Evolutionary conservation across 2,329 filamentous ascomycete species (phyloP).

Genomic region (Aureobasidium musti): DNA sequence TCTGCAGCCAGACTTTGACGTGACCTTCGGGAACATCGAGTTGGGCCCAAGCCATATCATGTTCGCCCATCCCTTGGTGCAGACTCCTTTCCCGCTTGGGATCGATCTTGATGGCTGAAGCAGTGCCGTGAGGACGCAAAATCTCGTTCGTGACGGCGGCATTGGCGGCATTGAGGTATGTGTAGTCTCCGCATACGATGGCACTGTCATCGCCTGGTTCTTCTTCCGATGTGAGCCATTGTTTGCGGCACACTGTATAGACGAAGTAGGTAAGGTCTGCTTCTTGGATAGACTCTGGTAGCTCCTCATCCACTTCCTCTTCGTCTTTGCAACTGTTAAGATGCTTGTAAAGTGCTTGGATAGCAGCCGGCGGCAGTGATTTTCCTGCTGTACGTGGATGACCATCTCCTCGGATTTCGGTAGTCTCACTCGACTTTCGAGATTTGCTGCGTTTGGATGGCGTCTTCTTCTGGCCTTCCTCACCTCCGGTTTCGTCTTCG

Average conservation of each 20-base stretch:
- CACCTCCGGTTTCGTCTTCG: background rate
- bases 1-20: slow-evolving; percentile 20
- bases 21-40: slow-evolving; percentile 14
- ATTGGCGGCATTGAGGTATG: slow-evolving; percentile 24
- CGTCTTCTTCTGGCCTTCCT: background rate
- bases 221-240: slow-evolving; percentile 1
- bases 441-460: background rate
- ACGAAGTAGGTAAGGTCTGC: slow-evolving; percentile 20
- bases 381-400: slow-evolving; percentile 4
- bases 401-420: background rate
- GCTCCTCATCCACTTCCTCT: background rate
- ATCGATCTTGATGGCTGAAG: slow-evolving; percentile 8
- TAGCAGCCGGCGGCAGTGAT: background rate
- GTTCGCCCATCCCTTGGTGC: slow-evolving; percentile 7
- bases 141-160: slow-evolving; percentile 15
- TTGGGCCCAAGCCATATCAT: slow-evolving; percentile 2
- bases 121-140: background rate
- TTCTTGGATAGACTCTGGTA: background rate
- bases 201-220: background rate
- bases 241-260: slow-evolving; percentile 25
- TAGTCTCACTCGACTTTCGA: background rate
- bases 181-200: background rate
- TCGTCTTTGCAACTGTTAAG: background rate
- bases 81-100: background rate
- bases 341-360: background rate